Evolutionary conservation across 345 rosid species (phyloP).

Genomic region (Combretum micranthum): DNA sequence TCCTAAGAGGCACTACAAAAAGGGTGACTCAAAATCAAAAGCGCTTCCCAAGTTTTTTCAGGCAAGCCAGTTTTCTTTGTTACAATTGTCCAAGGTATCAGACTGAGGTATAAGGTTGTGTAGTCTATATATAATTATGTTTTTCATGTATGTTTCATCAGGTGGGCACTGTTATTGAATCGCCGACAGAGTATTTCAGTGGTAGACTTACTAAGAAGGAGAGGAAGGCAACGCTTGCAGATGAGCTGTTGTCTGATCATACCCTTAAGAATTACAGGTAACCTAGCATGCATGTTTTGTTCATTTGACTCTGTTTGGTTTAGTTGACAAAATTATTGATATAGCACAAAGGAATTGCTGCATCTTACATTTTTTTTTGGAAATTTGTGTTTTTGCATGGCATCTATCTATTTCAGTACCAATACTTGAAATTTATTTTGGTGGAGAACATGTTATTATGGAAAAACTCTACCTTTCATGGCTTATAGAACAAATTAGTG

Average conservation of each 20-base stretch:
- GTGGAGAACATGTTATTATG: too few relatives aligned
- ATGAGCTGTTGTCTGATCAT: slow-evolving; percentile 69
- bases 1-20: slow-evolving; percentile 86
- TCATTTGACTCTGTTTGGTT: neutral
- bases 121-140: slow-evolving; percentile 1
- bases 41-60: slow-evolving; percentile 75
- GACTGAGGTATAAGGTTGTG: neutral
- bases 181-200: slow-evolving; percentile 53
- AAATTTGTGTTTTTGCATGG: too few relatives aligned
- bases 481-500: too few relatives aligned
- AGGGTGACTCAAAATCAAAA: slow-evolving; percentile 49
- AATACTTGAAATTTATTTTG: too few relatives aligned
- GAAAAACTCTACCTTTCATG: too few relatives aligned
- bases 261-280: slow-evolving; percentile 55
- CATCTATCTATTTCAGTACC: too few relatives aligned
- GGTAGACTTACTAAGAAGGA: slow-evolving; percentile 73
- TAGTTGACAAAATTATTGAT: neutral
- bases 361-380: too few relatives aligned
- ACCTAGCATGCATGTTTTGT: neutral
- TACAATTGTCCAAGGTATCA: neutral
- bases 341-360: too few relatives aligned
- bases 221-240: slow-evolving; percentile 74
- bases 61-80: slow-evolving; percentile 33
- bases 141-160: slow-evolving; percentile 16
- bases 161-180: slow-evolving; percentile 82